Conservation (phyloP, 495 filamentous ascomycete genomes). For the Lichina pygmaea region DNA sequence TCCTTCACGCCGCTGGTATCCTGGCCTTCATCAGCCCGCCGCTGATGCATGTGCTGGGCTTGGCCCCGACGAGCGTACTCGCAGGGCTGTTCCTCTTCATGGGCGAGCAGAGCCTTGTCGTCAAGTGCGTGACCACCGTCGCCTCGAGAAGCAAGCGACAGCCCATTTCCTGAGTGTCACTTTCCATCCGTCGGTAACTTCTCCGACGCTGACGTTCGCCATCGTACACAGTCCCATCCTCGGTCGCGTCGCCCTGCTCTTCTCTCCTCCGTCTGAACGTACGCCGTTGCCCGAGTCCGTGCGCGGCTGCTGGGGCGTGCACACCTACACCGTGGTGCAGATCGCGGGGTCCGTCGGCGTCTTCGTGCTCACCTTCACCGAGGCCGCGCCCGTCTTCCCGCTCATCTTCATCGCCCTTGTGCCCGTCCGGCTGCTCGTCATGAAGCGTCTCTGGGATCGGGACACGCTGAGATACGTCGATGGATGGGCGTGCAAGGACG, state of each 20-base stretch:
- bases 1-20: slow-evolving; percentile 34
- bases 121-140: slow-evolving; percentile 20
- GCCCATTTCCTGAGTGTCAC: neutral
- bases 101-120: slow-evolving; percentile 42
- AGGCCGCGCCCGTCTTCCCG: slow-evolving; percentile 36
- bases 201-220: too few species aligned
- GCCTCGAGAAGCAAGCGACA: neutral
- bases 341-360: slow-evolving; percentile 31
- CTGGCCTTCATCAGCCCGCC: slow-evolving; percentile 35
- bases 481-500: slow-evolving; percentile 42
- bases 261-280: slow-evolving; percentile 37
- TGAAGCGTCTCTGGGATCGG: slow-evolving; percentile 34
- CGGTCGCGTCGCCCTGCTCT: slow-evolving; percentile 31
- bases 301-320: slow-evolving; percentile 24
- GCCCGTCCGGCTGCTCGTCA: slow-evolving; percentile 30
- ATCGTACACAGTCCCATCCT: slow-evolving; percentile 23
- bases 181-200: neutral
- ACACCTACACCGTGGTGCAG: slow-evolving; percentile 34
- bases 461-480: slow-evolving; percentile 38
- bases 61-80: slow-evolving; percentile 41
- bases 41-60: slow-evolving; percentile 38
- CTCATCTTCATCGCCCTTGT: slow-evolving; percentile 39
- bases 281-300: slow-evolving; percentile 25
- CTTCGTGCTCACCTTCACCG: slow-evolving; percentile 37
- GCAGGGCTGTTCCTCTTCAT: slow-evolving; percentile 48